Evolutionary conservation across 1,139 yeast genomes (phyloP).

Genomic region (Barnettozyma hawaiiensis): DNA sequence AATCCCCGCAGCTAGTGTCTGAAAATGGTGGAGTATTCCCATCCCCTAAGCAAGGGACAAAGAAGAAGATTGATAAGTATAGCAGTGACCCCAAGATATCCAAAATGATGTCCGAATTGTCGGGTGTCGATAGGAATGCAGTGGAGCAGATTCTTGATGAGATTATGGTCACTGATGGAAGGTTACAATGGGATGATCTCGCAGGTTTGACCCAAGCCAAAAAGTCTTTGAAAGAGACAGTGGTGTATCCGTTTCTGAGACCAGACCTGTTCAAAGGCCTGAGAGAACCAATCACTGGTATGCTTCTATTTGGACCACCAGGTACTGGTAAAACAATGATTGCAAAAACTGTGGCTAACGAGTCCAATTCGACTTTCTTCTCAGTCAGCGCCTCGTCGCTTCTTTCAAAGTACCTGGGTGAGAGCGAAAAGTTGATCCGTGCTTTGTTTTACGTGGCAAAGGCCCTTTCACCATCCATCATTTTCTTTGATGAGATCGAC

Average conservation of each 20-base stretch:
- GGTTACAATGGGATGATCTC: slow-evolving; percentile 58
- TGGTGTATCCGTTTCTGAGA: slow-evolving; percentile 58
- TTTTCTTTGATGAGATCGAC: slow-evolving; percentile 58
- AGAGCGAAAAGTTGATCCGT: slow-evolving; percentile 55
- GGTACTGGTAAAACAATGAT: slow-evolving; percentile 49
- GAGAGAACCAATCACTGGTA: slow-evolving; percentile 59
- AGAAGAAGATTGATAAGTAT: slow-evolving; percentile 7
- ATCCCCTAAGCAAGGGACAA: background rate
- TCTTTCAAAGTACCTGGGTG: slow-evolving; percentile 58
- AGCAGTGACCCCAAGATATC: slow-evolving; percentile 18
- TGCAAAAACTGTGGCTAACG: slow-evolving; percentile 64
- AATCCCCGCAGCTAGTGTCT: slow-evolving; percentile 3
- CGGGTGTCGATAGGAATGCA: slow-evolving; percentile 41
- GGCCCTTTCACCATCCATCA: slow-evolving; percentile 39
- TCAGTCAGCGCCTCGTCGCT: slow-evolving; percentile 58
- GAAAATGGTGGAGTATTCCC: background rate
- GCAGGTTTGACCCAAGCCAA: slow-evolving; percentile 56
- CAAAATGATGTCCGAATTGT: slow-evolving; percentile 21
- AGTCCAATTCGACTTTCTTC: slow-evolving; percentile 58
- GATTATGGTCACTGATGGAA: slow-evolving; percentile 52
- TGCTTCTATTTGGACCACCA: slow-evolving; percentile 60
- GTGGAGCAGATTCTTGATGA: slow-evolving; percentile 40
- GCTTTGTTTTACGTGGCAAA: slow-evolving; percentile 54
- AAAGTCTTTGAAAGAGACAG: slow-evolving; percentile 55
- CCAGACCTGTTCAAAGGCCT: slow-evolving; percentile 59